A percentile compares a stretch with the other conserved stretches of the same genome.
Conservation (phyloP, 768 basidiomycete genomes). For the Coprinopsis strossmayeri region DNA sequence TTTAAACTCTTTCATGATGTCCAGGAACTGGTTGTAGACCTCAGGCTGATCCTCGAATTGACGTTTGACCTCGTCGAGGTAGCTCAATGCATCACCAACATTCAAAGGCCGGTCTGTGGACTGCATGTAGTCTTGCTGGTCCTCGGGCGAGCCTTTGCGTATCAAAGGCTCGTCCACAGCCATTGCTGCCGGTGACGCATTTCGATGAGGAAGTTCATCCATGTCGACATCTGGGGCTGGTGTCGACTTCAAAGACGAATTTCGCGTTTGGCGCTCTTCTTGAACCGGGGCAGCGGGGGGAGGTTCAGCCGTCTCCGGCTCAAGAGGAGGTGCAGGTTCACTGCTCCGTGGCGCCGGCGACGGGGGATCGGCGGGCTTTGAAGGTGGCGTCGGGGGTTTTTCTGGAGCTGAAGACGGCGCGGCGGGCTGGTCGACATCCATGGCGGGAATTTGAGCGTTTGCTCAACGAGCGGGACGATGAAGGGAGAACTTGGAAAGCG, state of each 20-base stretch:
- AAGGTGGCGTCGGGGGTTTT: slow-evolving; percentile 3
- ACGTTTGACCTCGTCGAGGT: slow-evolving; percentile 87
- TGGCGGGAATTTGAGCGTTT: slow-evolving; percentile 11
- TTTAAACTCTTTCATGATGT: slow-evolving; percentile 99
- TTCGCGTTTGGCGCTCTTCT: slow-evolving; percentile 3
- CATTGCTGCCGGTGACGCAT: slow-evolving; percentile 28
- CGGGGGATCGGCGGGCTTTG: slow-evolving; percentile 2
- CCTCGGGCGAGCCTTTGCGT: slow-evolving; percentile 19
- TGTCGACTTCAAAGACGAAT: slow-evolving; percentile 6
- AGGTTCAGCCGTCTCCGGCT: slow-evolving; percentile 7
- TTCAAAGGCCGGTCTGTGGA: slow-evolving; percentile 65
- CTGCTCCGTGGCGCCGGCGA: slow-evolving; percentile 6
- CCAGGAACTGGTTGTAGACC: slow-evolving; percentile 90
- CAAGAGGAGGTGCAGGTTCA: slow-evolving; percentile 2
- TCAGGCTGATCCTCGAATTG: slow-evolving; percentile 92
- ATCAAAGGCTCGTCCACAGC: slow-evolving; percentile 15
- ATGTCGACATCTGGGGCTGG: slow-evolving; percentile 2
- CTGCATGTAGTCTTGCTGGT: slow-evolving; percentile 22
- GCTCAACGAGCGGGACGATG: slow-evolving; percentile 13
- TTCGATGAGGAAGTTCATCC: background rate
- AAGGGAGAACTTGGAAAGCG: slow-evolving; percentile 13
- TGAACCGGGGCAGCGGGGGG: background rate
- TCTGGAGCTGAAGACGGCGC: slow-evolving; percentile 1
- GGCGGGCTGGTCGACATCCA: slow-evolving; percentile 12
- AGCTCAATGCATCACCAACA: slow-evolving; percentile 89